Evolutionary conservation across 768 basidiomycete species (phyloP).

Genomic region (Hygrophoropsis aurantiaca): DNA sequence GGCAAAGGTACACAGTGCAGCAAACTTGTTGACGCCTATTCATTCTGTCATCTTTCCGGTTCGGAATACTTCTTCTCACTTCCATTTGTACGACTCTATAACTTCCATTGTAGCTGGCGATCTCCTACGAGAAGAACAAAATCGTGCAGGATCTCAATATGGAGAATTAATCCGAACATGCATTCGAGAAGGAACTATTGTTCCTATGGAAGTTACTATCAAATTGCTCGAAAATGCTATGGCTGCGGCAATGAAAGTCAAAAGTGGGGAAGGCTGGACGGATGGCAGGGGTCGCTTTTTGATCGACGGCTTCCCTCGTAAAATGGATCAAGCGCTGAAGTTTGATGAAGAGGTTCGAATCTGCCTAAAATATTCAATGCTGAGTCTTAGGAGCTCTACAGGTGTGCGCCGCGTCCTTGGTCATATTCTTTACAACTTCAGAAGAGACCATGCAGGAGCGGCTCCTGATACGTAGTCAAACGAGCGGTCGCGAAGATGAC

Average conservation of each 20-base stretch:
- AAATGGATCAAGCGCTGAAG: conserved; percentile 95
- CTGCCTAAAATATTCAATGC: neutral
- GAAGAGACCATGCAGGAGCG: conserved; percentile 87
- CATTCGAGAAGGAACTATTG: conserved; percentile 91
- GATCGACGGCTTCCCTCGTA: conserved; percentile 95
- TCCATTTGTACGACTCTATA: conserved; percentile 1
- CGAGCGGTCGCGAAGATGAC: conserved; percentile 94
- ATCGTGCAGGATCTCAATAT: conserved; percentile 78
- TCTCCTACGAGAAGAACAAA: conserved; percentile 91
- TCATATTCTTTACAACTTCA: conserved; percentile 85
- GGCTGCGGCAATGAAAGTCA: conserved; percentile 52
- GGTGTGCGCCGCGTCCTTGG: conserved; percentile 80
- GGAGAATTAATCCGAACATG: conserved; percentile 83
- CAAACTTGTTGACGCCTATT: conserved; percentile 77
- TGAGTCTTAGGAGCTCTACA: conserved; percentile 21
- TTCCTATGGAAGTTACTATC: conserved; percentile 96
- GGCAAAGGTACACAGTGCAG: conserved; percentile 97
- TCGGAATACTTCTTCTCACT: conserved; percentile 15
- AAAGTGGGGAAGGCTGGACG: conserved; percentile 57
- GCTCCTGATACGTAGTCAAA: conserved; percentile 87
- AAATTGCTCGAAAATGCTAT: conserved; percentile 95
- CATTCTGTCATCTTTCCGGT: conserved; percentile 95
- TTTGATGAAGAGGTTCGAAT: conserved; percentile 80
- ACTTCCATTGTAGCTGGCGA: conserved; percentile 74
- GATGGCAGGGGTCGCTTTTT: conserved; percentile 82